Conservation (phyloP, 495 filamentous ascomycete genomes). For the Neurospora terricola region DNA sequence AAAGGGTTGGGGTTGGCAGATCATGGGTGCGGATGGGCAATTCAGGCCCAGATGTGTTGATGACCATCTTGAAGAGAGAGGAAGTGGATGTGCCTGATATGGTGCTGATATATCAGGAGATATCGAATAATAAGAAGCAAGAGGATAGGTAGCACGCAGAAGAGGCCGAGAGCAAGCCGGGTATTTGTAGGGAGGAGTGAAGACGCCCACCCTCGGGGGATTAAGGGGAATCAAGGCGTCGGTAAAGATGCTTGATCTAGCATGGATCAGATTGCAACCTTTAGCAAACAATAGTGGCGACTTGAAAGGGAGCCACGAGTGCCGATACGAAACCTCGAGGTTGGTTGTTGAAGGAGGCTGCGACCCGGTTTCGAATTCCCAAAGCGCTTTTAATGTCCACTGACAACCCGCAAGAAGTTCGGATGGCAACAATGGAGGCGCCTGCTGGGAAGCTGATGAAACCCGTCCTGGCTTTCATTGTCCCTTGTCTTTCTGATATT, state of each 20-base stretch:
- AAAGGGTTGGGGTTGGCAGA: not conserved
- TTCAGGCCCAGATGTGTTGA: conserved; percentile 7
- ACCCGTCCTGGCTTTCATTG: not conserved
- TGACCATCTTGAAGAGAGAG: conserved; percentile 2
- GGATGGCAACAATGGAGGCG: not conserved
- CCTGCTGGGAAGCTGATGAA: not conserved
- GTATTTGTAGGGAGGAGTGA: not conserved
- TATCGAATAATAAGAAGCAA: not conserved
- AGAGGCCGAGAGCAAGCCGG: not conserved
- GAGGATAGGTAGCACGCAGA: not conserved
- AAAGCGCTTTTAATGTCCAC: not conserved
- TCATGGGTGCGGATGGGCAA: not conserved
- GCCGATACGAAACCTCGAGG: not conserved
- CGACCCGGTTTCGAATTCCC: not conserved
- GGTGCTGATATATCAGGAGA: not conserved
- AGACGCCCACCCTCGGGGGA: not conserved
- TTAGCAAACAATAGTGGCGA: not conserved
- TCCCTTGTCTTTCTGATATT: not conserved
- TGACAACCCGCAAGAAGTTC: not conserved
- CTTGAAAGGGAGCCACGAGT: not conserved
- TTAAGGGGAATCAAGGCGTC: not conserved
- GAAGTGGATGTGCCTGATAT: not conserved
- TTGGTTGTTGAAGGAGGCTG: not conserved
- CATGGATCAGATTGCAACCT: not conserved
- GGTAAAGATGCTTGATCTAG: not conserved